These are phyloP conservation scores for Cladosporium austrohemisphaericum DNA, from an alignment of 2,329 filamentous ascomycete genomes.

Conservation along the genomic window DNA sequence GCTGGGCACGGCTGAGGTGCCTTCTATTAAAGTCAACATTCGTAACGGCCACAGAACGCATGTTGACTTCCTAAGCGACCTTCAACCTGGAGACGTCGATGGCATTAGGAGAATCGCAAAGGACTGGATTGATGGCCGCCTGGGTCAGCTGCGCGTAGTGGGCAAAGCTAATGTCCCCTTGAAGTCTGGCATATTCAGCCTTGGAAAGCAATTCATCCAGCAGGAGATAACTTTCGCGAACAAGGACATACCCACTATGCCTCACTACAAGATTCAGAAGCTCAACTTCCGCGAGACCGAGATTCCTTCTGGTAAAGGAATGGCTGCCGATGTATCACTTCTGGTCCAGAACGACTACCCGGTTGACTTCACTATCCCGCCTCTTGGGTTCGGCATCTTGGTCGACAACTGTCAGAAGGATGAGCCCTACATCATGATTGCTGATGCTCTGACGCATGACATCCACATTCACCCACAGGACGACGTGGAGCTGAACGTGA, in stretches of 20 bases:
- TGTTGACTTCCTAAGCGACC: slow-evolving; percentile 73
- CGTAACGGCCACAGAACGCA: slow-evolving; percentile 72
- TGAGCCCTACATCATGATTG: slow-evolving; percentile 73
- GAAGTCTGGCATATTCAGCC: slow-evolving; percentile 72
- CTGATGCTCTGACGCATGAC: slow-evolving; percentile 65
- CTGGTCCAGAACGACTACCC: slow-evolving; percentile 73
- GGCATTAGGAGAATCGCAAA: slow-evolving; percentile 76
- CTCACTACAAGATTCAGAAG: slow-evolving; percentile 75
- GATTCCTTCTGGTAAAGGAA: slow-evolving; percentile 55
- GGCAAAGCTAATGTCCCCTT: slow-evolving; percentile 71
- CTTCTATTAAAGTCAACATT: slow-evolving; percentile 70
- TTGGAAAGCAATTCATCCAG: slow-evolving; percentile 72
- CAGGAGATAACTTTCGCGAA: slow-evolving; percentile 74
- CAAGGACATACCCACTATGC: slow-evolving; percentile 68
- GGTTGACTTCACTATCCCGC: slow-evolving; percentile 69
- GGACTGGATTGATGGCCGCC: slow-evolving; percentile 78
- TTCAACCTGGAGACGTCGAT: slow-evolving; percentile 71
- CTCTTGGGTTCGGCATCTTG: slow-evolving; percentile 78
- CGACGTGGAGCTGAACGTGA: slow-evolving; percentile 65
- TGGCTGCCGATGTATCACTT: slow-evolving; percentile 76
- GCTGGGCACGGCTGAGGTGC: slow-evolving; percentile 72
- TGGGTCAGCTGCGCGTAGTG: slow-evolving; percentile 66
- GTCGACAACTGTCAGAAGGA: slow-evolving; percentile 73
- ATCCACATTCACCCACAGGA: slow-evolving; percentile 66
- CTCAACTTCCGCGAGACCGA: slow-evolving; percentile 73